Evolutionary conservation across 805 yeast genomes (phyloP), one percentile per base, ranked within the genome.

Genomic region (Ogataea allantospora): DNA sequence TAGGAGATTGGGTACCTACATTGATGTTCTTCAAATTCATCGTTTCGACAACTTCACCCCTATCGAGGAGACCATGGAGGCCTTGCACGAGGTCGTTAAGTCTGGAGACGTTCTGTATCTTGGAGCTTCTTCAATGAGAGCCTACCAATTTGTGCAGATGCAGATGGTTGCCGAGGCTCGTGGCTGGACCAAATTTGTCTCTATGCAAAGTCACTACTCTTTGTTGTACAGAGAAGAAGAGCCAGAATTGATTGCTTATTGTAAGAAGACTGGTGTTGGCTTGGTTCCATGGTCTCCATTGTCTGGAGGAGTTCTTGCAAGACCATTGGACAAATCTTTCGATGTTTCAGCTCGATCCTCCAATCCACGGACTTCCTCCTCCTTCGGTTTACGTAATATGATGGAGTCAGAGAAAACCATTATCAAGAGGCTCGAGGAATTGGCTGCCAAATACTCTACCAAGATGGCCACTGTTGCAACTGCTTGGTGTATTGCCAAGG

Each of bases 71-170:
- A 70, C 67, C 20, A 77, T 78, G 80, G 70, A 60, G 50, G 73
- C 82, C 0, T 58, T 78, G 53, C 72, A 78, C 51, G 77, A 71
- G 42, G 66, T 73, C 14, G 73, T 75, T 21, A 62, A 65, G 27
- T 42, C 51, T 27, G 81, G 81, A n/a, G 51, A 62, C 19, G 68
- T 66, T 4, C 60, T 80, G 28, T 78, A 78, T 55, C 67, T 78
- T 40, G 84, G 85, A 14, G 83, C 84, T 1, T 77, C 83, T 1
- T 58, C 78, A 1, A 77, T 79, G 83, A 62, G 66, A 46, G 73
- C 79, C 2, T 56, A 61, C 19, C 78, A 78, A 50, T 78, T 79
- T 50, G 75, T 68, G 4, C 68, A 67, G 46, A 52, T 77, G 53
- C 86, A 80, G 50, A 62, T 57, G 43, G 58, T 70, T 39, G 85